Evolutionary conservation across 768 basidiomycete species (phyloP), one percentile per base, ranked within the genome.

Genomic region (Leucocoprinus birnbaumii): DNA sequence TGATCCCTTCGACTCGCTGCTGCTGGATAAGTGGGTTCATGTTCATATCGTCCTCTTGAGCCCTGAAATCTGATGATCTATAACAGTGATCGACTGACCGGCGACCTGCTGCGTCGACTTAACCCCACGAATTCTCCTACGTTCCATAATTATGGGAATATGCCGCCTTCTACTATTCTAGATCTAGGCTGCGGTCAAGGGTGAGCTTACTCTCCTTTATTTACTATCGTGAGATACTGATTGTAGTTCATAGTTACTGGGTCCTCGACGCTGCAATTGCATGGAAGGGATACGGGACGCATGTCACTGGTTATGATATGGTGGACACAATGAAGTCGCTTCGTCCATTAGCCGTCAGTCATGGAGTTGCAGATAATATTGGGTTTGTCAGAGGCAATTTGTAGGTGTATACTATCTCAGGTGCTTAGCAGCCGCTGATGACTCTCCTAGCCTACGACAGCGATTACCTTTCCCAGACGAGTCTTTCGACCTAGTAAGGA

Each of bases 181-280:
- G 89, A 91, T 61, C 68, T 91, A 6, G 89, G 89, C 1, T 90
- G 88, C 64, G 89, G 90, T 5, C 62, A 80, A 57, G 87, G 88
- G 69, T 70, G 51, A 53, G 63, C 26, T 26, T 38, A 14, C n/a
- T 55, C 43, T 18, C 13, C 51, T 24, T 24, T 19, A 13, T 18
- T 14, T 5, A 34, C 2, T 3, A 26, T 53, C 8, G 19, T n/a
- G 24, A 43, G 19, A 47, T 31, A 26, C 38, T 18, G 50, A 40
- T 40, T 22, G 21, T 18, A 37, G 40, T 18, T 21, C 58, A 13
- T 41, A 68, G 69, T 0, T 66, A 77, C 41, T 91, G 89, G 89
- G 77, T 85, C 6, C 58, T 80, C 0, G 76, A 85, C 37, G 84
- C 89, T 2, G 84, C 85, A 7, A 71, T 68, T 35, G 68, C 68